Base-by-base conservation (phyloP, 345 rosid genomes). In the Aurinia saxatilis region DNA sequence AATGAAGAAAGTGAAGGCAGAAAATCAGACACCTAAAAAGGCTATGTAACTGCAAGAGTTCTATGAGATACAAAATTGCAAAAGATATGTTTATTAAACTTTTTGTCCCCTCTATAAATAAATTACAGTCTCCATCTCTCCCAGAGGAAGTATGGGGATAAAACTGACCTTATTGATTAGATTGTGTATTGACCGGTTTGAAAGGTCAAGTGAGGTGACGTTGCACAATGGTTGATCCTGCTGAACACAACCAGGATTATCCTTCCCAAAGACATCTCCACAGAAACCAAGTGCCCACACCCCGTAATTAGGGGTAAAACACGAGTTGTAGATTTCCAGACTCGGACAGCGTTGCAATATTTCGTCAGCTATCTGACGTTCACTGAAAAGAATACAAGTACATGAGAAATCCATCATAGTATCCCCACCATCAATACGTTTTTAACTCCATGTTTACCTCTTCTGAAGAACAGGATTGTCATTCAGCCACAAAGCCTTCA, bases 261-360 rank as follows among this genome's bases (percentile, higher is more conserved):
- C 89, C 77, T 87, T 85, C 46, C 71, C 81, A 75, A 70, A 77
- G 13, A 82, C 46, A 46, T 75, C 93, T 50, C 78, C 97, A 73
- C 93, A 87, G 67, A 81, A 89, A 41, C 91, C 93, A 75, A 92
- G 79, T 5, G 98, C 98, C 98, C 95, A 92, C 13, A 47, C 58
- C 35, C 95, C 90, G 63, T 74, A 92, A 56, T 80, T 89, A 36
- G 15, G 30, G 13, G 95, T 92, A 57, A 87, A 86, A 52, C 33
- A 21, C 5, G 98, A 92, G 74, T 92, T 85, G 70, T 67, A 90
- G 71, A 92, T 89, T 75, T 92, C 95, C 11, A 92, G 73, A 65
- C 50, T 64, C 7, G 83, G 86, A 78, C 86, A 87, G 61, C 77
- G 83, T 79, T 70, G 73, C 38, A 82, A 54, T 64, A 92, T 83